Conservation (phyloP, 495 filamentous ascomycete genomes). For the Hypoxylon cercidicola region DNA sequence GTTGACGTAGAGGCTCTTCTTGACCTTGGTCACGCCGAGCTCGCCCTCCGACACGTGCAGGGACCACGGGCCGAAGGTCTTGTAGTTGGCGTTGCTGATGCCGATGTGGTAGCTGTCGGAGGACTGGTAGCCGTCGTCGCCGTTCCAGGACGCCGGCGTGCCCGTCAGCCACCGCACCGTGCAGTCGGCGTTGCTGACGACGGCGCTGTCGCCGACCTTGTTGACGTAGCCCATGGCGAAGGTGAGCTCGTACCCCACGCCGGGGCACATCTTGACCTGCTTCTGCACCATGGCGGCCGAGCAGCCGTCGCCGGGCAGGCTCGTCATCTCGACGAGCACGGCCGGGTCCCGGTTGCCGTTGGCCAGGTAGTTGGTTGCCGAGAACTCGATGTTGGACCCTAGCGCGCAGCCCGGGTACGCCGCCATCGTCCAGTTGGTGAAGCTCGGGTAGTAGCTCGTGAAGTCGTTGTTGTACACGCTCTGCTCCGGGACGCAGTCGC, state of each 20-base stretch:
- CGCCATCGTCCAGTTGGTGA: conserved; percentile 24
- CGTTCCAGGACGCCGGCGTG: conserved; percentile 11
- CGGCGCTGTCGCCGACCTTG: conserved; percentile 16
- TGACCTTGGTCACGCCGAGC: conserved; percentile 10
- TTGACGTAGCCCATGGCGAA: conserved; percentile 26
- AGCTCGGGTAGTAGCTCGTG: conserved; percentile 4
- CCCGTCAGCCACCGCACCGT: conserved; percentile 25
- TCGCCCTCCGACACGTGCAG: conserved; percentile 9
- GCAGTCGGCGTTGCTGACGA: conserved; percentile 20
- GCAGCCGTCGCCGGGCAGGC: conserved; percentile 12
- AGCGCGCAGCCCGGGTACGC: conserved; percentile 14
- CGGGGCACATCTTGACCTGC: conserved; percentile 23
- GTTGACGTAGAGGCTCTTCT: conserved; percentile 22
- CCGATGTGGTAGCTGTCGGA: conserved; percentile 17
- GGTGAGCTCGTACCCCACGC: conserved; percentile 14
- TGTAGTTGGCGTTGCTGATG: conserved; percentile 18
- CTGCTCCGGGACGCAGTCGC: conserved; percentile 14
- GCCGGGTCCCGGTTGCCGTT: conserved; percentile 18
- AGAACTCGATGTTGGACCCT: conserved; percentile 17
- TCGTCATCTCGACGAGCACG: conserved; percentile 16
- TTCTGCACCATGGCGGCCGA: conserved; percentile 18
- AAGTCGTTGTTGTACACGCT: conserved; percentile 20
- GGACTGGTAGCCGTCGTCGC: conserved; percentile 14
- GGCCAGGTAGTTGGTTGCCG: conserved; percentile 14
- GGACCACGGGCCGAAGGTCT: conserved; percentile 17